Conservation (phyloP, 2,329 filamentous ascomycete genomes). For the Colletotrichum sojae region DNA sequence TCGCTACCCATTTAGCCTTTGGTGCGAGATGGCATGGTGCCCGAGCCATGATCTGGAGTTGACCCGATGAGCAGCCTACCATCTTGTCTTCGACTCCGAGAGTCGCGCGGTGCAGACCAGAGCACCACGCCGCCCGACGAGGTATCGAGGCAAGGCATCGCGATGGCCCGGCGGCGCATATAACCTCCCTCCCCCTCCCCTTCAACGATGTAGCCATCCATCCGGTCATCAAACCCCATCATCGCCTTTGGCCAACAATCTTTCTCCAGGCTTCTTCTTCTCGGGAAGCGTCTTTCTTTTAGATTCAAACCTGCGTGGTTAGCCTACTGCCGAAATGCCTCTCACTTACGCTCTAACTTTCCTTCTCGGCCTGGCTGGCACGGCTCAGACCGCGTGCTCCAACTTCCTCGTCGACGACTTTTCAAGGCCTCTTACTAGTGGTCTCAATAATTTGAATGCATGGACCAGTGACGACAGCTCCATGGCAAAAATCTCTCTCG, state of each 20-base stretch:
- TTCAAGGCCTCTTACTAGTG: constrained; percentile 47
- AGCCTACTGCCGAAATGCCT: constrained; percentile 17
- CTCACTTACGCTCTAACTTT: not conserved
- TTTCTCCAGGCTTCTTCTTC: constrained; percentile 5
- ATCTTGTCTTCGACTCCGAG: not conserved
- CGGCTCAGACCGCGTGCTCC: constrained; percentile 45
- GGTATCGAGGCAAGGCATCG: too few species aligned
- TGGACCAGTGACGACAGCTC: constrained; percentile 63
- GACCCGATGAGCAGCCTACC: not conserved
- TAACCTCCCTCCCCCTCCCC: not conserved
- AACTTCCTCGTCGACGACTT: constrained; percentile 53
- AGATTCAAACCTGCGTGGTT: not conserved
- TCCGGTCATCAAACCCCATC: not conserved
- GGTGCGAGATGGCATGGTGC: not conserved
- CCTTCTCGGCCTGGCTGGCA: constrained; percentile 32
- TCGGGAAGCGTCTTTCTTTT: constrained; percentile 15
- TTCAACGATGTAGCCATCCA: not conserved
- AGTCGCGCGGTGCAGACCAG: not conserved
- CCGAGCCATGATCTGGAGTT: constrained; percentile 5
- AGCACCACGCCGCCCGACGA: too few species aligned
- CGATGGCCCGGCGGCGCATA: not conserved
- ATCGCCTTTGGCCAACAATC: constrained; percentile 1
- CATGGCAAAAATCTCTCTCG: constrained; percentile 58
- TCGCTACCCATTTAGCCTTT: not conserved
- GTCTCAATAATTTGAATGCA: constrained; percentile 50